Evolutionary conservation across 805 yeast genomes (phyloP), one percentile per base, ranked within the genome.

Genomic region (Scheffersomyces spartinae): DNA sequence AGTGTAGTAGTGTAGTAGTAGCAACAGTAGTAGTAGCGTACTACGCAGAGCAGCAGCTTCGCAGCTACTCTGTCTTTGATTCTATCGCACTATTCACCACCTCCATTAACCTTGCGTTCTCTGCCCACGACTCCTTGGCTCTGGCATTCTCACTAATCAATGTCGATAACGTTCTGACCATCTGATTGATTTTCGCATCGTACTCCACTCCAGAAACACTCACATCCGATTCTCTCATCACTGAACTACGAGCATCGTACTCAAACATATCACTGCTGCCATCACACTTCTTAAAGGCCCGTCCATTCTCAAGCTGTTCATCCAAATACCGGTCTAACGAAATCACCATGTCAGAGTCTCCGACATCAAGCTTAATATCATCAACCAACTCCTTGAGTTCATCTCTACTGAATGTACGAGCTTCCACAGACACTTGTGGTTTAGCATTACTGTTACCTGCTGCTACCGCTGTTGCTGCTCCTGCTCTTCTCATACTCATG

Each of bases 121-220:
- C 30, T 20, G 42, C 36, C 65, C 65, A 60, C 17, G 47, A 33
- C 25, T 45, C 47, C 33, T 52, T 54, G 9, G 55, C 45, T 17
- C 33, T 43, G 0, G 51, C 39, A 1, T 61, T 56, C 22, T 46
- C 49, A n/a, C 34, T 35, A 3, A 53, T 40, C 23, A 55, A 39
- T 49, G 5, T 23, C 26, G 38, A 26, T 11, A 55, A 33, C 5
- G 31, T 31, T 4, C 34, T 43, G 19, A 54, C 50, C 26, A 51
- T 33, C 7, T 27, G n/a, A n/a, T n/a, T n/a, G n/a, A n/a, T n/a
- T n/a, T n/a, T n/a, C n/a, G n/a, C 30, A 18, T 56, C 61, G 31
- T 54, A 55, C 18, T 58, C 55, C n/a, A 39, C 47, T 8, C 47
- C 30, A 5, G 41, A 33, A 3, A 38, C 23, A 4, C 27, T 12